Percentiles rank a stretch among this genome's conserved stretches.
Evolutionary conservation across 1,139 yeast species (phyloP).

Genomic region (Nakaseomyces uthaithaninus): DNA sequence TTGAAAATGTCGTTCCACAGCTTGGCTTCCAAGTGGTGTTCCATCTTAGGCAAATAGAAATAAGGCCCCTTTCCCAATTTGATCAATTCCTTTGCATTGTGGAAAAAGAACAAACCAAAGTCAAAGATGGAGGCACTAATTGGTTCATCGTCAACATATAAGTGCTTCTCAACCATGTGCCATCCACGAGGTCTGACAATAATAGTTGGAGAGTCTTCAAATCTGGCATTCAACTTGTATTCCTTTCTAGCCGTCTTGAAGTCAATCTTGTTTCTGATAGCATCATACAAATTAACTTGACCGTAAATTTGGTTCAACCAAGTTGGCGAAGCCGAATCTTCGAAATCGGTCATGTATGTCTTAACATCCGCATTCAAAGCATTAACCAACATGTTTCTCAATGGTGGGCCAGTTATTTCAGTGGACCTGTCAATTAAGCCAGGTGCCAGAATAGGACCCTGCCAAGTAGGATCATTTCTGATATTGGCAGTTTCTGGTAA

Average conservation of each 20-base stretch:
- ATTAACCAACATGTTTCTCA: slow-evolving; percentile 87
- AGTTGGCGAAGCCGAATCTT: slow-evolving; percentile 92
- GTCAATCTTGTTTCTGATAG: slow-evolving; percentile 57
- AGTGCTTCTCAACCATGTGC: slow-evolving; percentile 72
- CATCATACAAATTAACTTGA: slow-evolving; percentile 88
- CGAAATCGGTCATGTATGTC: slow-evolving; percentile 93
- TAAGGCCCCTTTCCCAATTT: slow-evolving; percentile 64
- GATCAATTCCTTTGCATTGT: slow-evolving; percentile 53
- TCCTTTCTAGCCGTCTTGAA: slow-evolving; percentile 45
- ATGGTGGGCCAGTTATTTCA: slow-evolving; percentile 86
- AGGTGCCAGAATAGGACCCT: slow-evolving; percentile 57
- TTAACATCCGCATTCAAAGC: slow-evolving; percentile 85
- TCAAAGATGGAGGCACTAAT: slow-evolving; percentile 71
- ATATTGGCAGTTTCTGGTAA: slow-evolving; percentile 57
- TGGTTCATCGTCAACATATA: slow-evolving; percentile 64
- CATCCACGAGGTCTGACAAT: slow-evolving; percentile 84
- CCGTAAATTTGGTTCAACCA: slow-evolving; percentile 86
- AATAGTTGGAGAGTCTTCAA: slow-evolving; percentile 57
- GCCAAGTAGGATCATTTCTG: slow-evolving; percentile 68
- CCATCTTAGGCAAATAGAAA: slow-evolving; percentile 73
- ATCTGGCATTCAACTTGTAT: slow-evolving; percentile 41
- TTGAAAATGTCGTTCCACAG: slow-evolving; percentile 70
- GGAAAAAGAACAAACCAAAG: slow-evolving; percentile 67
- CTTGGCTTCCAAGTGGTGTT: slow-evolving; percentile 67
- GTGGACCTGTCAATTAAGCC: slow-evolving; percentile 64